A percentile compares a stretch with the other conserved stretches of the same genome.
Conservation (phyloP, 2,329 filamentous ascomycete genomes). For the Cordyceps tenuipes region DNA sequence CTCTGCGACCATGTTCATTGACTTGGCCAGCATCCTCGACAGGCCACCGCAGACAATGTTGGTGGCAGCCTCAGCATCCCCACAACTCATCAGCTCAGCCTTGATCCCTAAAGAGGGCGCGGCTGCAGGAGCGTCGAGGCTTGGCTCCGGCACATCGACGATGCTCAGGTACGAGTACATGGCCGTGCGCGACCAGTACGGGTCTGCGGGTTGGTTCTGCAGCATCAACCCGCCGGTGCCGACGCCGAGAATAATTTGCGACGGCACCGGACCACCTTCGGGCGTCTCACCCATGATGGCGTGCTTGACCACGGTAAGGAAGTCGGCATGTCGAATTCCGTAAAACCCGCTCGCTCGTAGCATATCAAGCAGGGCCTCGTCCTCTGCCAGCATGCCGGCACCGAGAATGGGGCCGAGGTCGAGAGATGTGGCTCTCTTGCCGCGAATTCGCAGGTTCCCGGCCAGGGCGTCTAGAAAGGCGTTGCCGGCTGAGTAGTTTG, state of each 20-base stretch:
- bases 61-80: slow-evolving; percentile 22
- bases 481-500: slow-evolving; percentile 51
- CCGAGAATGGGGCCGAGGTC: slow-evolving; percentile 45
- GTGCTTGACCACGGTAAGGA: slow-evolving; percentile 37
- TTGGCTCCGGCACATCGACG: slow-evolving; percentile 34
- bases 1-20: slow-evolving; percentile 35
- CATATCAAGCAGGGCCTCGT: slow-evolving; percentile 37
- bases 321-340: slow-evolving; percentile 42
- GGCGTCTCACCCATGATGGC: slow-evolving; percentile 34
- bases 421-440: slow-evolving; percentile 35
- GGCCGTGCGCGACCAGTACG: slow-evolving; percentile 45
- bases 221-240: slow-evolving; percentile 45
- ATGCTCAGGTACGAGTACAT: slow-evolving; percentile 40
- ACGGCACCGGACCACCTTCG: slow-evolving; percentile 25
- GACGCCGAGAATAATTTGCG: slow-evolving; percentile 43
- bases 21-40: slow-evolving; percentile 32
- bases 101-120: slow-evolving; percentile 22
- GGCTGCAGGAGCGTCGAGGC: slow-evolving; percentile 17
- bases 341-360: slow-evolving; percentile 46
- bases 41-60: slow-evolving; percentile 29
- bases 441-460: slow-evolving; percentile 22
- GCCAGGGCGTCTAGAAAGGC: slow-evolving; percentile 42
- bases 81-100: slow-evolving; percentile 24
- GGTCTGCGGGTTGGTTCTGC: slow-evolving; percentile 44
- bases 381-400: slow-evolving; percentile 45